These are phyloP conservation scores for Obba rivulosa DNA, from an alignment of 768 basidiomycete species.

Conservation along the genomic window DNA sequence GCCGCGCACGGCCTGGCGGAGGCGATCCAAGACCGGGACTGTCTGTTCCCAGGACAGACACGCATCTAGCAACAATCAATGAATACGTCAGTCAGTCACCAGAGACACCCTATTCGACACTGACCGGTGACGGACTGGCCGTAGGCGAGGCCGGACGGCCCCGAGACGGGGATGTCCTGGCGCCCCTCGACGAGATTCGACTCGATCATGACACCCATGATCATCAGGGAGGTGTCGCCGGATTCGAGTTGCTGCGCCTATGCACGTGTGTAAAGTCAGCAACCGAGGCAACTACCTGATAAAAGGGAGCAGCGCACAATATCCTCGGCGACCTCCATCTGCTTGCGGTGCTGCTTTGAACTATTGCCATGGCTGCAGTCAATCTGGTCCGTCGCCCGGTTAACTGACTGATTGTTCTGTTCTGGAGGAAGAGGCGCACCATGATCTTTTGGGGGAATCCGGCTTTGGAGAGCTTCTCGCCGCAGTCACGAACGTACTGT, in stretches of 20 bases:
- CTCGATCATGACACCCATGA: conserved; percentile 96
- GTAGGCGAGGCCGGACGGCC: conserved; percentile 68
- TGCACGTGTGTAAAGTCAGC: conserved; percentile 1
- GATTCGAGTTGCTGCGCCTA: conserved; percentile 72
- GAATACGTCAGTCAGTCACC: not conserved
- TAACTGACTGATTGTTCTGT: not conserved
- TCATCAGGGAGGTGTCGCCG: conserved; percentile 62
- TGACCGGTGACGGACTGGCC: conserved; percentile 88
- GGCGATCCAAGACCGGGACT: conserved; percentile 70
- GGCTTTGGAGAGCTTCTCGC: conserved; percentile 72
- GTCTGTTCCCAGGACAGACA: conserved; percentile 85
- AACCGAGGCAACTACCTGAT: not conserved
- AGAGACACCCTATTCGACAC: conserved; percentile 30
- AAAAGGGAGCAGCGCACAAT: conserved; percentile 50
- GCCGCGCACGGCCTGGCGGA: conserved; percentile 83
- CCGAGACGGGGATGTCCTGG: conserved; percentile 74
- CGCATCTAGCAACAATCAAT: conserved; percentile 18
- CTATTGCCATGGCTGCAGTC: conserved; percentile 98
- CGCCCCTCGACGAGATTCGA: conserved; percentile 86
- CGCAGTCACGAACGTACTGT: conserved; percentile 73
- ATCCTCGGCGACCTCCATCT: conserved; percentile 84
- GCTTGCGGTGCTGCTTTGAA: conserved; percentile 84
- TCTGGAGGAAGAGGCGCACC: conserved; percentile 39
- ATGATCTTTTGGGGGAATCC: conserved; percentile 78
- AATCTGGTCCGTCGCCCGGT: conserved; percentile 52